Evolutionary conservation across 805 yeast genomes (phyloP).

Genomic region (Candida ortonii): DNA sequence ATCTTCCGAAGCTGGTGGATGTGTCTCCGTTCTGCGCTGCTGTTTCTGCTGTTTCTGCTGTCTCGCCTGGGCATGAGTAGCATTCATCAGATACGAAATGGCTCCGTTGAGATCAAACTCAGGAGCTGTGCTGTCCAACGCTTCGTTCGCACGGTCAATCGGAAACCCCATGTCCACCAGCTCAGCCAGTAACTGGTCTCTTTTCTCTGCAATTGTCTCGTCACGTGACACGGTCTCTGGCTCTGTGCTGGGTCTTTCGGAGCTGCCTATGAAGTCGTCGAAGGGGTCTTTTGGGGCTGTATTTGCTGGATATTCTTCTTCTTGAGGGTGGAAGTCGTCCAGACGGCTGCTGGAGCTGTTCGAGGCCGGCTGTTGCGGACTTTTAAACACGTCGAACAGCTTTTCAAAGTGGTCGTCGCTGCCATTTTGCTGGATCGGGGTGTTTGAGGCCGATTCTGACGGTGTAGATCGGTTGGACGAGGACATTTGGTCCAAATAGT

Average conservation of each 20-base stretch:
- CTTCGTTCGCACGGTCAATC: slow-evolving; percentile 54
- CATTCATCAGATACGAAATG: slow-evolving; percentile 60
- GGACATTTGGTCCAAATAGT: slow-evolving; percentile 31
- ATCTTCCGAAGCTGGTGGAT: slow-evolving; percentile 28
- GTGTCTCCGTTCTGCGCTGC: not conserved
- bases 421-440: not conserved
- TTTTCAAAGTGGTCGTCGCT: slow-evolving; percentile 19
- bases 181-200: slow-evolving; percentile 59
- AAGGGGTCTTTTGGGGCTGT: slow-evolving; percentile 1
- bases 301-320: not conserved
- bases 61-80: slow-evolving; percentile 43
- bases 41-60: slow-evolving; percentile 5
- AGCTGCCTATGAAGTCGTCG: slow-evolving; percentile 1
- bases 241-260: slow-evolving; percentile 1
- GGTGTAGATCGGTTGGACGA: slow-evolving; percentile 9
- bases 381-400: slow-evolving; percentile 22
- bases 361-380: slow-evolving; percentile 6
- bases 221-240: not conserved
- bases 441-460: slow-evolving; percentile 1
- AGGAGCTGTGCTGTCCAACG: slow-evolving; percentile 47
- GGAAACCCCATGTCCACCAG: slow-evolving; percentile 79
- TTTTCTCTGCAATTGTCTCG: slow-evolving; percentile 13
- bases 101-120: slow-evolving; percentile 65
- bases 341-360: not conserved
- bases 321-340: slow-evolving; percentile 5